phyloP scores from a whole-genome alignment of 306 rosid genomes.

The Ziziphus jujuba region DNA sequence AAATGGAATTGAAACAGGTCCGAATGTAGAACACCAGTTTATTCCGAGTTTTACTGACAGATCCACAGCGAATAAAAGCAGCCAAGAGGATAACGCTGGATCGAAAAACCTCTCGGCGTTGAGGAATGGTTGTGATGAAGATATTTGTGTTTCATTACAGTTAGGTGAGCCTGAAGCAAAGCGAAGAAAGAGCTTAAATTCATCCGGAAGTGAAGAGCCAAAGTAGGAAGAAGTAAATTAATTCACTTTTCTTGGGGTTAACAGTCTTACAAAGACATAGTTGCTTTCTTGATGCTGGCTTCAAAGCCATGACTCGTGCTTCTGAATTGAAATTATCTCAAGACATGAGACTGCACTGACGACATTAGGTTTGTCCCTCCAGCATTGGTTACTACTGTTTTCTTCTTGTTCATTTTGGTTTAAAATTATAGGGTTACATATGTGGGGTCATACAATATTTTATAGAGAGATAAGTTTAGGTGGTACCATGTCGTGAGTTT shows the following conservation, averaged over 20 bases:
- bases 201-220: constrained; percentile 40
- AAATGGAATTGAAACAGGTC: constrained; percentile 49
- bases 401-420: constrained; percentile 27
- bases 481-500: constrained; percentile 33
- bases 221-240: constrained; percentile 31
- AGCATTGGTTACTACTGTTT: constrained; percentile 44
- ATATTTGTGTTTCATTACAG: constrained; percentile 62
- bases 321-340: constrained; percentile 21
- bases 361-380: constrained; percentile 29
- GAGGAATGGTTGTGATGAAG: constrained; percentile 61
- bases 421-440: constrained; percentile 45
- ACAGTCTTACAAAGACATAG: constrained; percentile 24
- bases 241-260: constrained; percentile 30
- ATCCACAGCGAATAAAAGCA: constrained; percentile 51
- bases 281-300: constrained; percentile 24
- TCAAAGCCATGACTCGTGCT: constrained; percentile 25
- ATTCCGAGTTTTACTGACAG: constrained; percentile 50
- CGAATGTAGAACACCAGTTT: constrained; percentile 72
- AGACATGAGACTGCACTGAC: constrained; percentile 28
- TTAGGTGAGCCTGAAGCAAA: constrained; percentile 80
- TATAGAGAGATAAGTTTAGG: constrained; percentile 42
- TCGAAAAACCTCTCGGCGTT: constrained; percentile 52
- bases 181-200: constrained; percentile 59
- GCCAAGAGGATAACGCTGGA: constrained; percentile 41
- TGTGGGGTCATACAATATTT: constrained; percentile 51